Evolutionary conservation across 345 rosid genomes (phyloP).

Genomic region (Noccaea bulbosa): DNA sequence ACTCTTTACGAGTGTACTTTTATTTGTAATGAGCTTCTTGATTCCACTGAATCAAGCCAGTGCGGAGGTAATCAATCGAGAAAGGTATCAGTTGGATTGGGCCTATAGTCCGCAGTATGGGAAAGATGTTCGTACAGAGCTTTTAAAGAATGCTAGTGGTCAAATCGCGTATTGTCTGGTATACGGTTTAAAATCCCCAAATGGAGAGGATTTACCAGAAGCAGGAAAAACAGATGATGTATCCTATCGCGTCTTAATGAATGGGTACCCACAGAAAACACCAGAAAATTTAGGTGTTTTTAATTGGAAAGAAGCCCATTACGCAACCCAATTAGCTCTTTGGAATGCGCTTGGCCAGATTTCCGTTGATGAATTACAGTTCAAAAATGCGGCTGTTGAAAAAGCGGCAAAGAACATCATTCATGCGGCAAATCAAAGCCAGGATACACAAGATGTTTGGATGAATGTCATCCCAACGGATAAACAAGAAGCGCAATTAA

Average conservation of each 20-base stretch:
- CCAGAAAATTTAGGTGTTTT: neutral
- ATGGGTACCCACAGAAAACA: neutral
- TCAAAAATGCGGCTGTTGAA: neutral
- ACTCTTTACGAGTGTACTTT: neutral
- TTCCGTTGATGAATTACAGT: neutral
- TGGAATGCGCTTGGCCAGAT: neutral
- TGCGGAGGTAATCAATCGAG: neutral
- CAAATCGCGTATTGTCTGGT: neutral
- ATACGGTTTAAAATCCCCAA: neutral
- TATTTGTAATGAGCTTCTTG: neutral
- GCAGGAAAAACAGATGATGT: neutral
- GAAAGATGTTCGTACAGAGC: neutral
- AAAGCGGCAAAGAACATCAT: neutral
- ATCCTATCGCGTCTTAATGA: neutral
- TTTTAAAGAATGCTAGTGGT: neutral
- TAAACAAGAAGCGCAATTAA: neutral
- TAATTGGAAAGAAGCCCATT: neutral
- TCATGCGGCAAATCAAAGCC: neutral
- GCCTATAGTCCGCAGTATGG: neutral
- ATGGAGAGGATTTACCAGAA: neutral
- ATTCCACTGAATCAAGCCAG: neutral
- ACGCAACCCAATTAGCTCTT: neutral
- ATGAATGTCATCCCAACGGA: neutral
- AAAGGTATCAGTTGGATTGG: neutral
- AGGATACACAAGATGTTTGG: neutral